Evolutionary conservation across 805 yeast species (phyloP).

Genomic region (Teunomyces gatunensis): DNA sequence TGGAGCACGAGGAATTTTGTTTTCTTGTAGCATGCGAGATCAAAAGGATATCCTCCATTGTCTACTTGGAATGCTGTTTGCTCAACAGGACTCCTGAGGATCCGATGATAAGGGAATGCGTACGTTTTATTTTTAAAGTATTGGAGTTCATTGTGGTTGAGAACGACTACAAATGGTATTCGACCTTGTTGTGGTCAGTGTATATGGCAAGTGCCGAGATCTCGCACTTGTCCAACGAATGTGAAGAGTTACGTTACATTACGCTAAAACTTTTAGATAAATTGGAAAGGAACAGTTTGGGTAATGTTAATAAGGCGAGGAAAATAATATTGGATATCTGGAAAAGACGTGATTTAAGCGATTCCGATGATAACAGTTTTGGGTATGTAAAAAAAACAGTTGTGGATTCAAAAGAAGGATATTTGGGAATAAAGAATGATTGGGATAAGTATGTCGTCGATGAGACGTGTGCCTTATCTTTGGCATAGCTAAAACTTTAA

Average conservation of each 20-base stretch:
- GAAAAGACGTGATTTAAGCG: constrained; percentile 27
- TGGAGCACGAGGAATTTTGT: constrained; percentile 19
- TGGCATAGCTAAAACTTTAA: constrained; percentile 5
- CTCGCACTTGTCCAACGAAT: constrained; percentile 17
- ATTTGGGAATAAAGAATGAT: constrained; percentile 22
- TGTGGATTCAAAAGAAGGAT: not conserved
- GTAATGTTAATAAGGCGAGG: constrained; percentile 24
- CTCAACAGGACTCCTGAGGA: constrained; percentile 25
- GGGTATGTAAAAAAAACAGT: constrained; percentile 9
- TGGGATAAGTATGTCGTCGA: constrained; percentile 32
- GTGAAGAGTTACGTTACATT: constrained; percentile 26
- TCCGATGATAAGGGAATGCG: constrained; percentile 11
- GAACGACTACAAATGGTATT: constrained; percentile 27
- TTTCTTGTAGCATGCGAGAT: constrained; percentile 27
- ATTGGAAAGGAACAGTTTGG: constrained; percentile 23
- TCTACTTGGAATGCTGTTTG: constrained; percentile 27
- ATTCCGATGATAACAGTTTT: constrained; percentile 17
- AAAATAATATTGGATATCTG: constrained; percentile 22
- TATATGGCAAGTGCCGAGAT: constrained; percentile 27
- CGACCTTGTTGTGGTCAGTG: constrained; percentile 30
- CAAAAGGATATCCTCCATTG: constrained; percentile 20
- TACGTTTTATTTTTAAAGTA: constrained; percentile 15
- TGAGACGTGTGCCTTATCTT: constrained; percentile 20
- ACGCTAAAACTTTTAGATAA: constrained; percentile 23
- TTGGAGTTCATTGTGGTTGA: constrained; percentile 24